Evolutionary conservation across 2,329 filamentous ascomycete genomes (phyloP).

Genomic region (Aspergillus sp.): DNA sequence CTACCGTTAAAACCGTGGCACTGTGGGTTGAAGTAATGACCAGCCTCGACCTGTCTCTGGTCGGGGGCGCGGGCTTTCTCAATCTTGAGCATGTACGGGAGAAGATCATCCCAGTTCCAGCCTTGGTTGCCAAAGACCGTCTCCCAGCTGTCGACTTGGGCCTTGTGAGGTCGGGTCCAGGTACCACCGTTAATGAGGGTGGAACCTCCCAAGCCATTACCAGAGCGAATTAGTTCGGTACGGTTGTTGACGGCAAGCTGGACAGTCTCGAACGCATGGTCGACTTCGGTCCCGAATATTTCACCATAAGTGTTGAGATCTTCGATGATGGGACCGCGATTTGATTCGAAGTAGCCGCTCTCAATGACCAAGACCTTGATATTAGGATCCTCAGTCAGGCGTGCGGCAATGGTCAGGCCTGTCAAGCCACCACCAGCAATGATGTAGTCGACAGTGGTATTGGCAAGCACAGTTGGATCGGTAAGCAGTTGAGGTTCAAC

Average conservation of each 20-base stretch:
- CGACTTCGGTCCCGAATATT: conserved; percentile 19
- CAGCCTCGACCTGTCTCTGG: conserved; percentile 12
- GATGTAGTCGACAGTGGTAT: conserved; percentile 22
- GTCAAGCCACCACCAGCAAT: conserved; percentile 26
- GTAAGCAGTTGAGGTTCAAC: neutral
- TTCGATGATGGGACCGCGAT: conserved; percentile 18
- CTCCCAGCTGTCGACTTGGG: conserved; percentile 20
- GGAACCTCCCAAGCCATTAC: conserved; percentile 23
- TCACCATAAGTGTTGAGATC: conserved; percentile 21
- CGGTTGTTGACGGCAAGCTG: conserved; percentile 14
- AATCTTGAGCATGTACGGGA: conserved; percentile 44
- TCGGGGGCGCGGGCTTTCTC: conserved; percentile 15
- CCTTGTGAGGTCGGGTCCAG: conserved; percentile 25
- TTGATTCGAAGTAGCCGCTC: conserved; percentile 21
- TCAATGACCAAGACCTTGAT: conserved; percentile 23
- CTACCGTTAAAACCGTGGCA: conserved; percentile 20
- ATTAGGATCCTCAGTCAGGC: conserved; percentile 18
- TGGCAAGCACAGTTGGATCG: conserved; percentile 12
- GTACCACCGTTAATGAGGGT: conserved; percentile 23
- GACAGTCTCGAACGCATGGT: conserved; percentile 15
- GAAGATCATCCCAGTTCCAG: conserved; percentile 41
- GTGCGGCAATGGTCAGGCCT: conserved; percentile 22
- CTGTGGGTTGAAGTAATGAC: conserved; percentile 13
- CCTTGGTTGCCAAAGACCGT: conserved; percentile 38
- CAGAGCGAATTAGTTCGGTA: conserved; percentile 13